Conservation (phyloP, 2,329 filamentous ascomycete genomes). For the Neonectria coccinea region DNA sequence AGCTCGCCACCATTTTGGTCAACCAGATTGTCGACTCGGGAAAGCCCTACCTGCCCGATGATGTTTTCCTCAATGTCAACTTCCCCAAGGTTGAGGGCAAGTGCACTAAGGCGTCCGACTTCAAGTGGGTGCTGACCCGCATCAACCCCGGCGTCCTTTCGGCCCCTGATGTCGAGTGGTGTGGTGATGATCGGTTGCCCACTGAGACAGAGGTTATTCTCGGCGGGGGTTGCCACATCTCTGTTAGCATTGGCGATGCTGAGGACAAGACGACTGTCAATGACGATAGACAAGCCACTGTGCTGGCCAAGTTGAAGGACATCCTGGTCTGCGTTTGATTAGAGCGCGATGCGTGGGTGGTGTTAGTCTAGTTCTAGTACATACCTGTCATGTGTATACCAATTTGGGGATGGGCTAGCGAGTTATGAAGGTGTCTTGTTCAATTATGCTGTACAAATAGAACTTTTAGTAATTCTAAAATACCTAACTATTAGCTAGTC, state of each 20-base stretch:
- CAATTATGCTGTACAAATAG: neutral
- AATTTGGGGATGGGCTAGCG: neutral
- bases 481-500: no score
- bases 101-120: conserved; percentile 65
- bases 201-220: conserved; percentile 67
- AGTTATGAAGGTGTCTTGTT: neutral
- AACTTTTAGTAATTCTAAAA: neutral
- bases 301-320: conserved; percentile 49
- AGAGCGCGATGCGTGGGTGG: neutral
- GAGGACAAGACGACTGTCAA: conserved; percentile 67
- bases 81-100: conserved; percentile 65
- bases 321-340: conserved; percentile 46
- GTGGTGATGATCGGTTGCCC: conserved; percentile 66
- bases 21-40: conserved; percentile 66
- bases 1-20: conserved; percentile 70
- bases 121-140: conserved; percentile 73
- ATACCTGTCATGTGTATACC: conserved; percentile 16
- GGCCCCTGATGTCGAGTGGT: conserved; percentile 67
- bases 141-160: conserved; percentile 68
- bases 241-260: conserved; percentile 72
- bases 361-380: neutral
- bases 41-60: conserved; percentile 71
- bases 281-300: conserved; percentile 46
- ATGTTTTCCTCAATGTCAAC: conserved; percentile 77
- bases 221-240: conserved; percentile 67